A percentile compares a stretch with the other conserved stretches of the same genome.
Evolutionary conservation across 768 basidiomycete genomes (phyloP).

Genomic region (Lentinula sp.): DNA sequence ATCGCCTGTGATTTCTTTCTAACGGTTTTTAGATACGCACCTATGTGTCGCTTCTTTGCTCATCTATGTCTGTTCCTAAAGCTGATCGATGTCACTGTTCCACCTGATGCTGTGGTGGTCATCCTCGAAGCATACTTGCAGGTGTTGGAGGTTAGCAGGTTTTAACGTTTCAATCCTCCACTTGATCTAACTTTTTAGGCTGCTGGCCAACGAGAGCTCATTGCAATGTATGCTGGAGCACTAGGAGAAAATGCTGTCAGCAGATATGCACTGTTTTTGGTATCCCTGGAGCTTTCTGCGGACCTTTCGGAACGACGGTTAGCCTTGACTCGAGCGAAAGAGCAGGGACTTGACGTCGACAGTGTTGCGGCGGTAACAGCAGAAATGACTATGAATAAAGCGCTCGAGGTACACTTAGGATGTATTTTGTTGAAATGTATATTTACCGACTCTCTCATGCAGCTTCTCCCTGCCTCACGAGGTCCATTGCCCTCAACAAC

Average conservation of each 20-base stretch:
- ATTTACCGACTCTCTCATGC: constrained; percentile 4
- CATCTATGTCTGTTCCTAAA: constrained; percentile 88
- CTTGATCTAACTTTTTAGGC: constrained; percentile 28
- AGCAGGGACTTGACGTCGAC: constrained; percentile 80
- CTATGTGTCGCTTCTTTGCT: constrained; percentile 85
- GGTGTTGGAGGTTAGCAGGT: constrained; percentile 65
- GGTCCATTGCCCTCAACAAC: constrained; percentile 61
- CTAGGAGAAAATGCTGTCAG: constrained; percentile 88
- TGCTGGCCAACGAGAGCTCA: constrained; percentile 77
- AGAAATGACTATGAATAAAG: constrained; percentile 66
- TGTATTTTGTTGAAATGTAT: background rate
- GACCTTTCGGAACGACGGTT: constrained; percentile 59
- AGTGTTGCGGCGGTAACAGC: constrained; percentile 79
- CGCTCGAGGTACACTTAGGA: constrained; percentile 46
- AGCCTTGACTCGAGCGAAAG: constrained; percentile 70
- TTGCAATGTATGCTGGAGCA: constrained; percentile 91
- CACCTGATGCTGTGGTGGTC: constrained; percentile 67
- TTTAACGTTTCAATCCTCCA: background rate
- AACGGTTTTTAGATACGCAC: constrained; percentile 44
- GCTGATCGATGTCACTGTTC: constrained; percentile 70
- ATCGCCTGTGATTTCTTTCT: background rate
- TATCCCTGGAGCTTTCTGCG: constrained; percentile 61
- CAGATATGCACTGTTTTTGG: constrained; percentile 87
- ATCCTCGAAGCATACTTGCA: constrained; percentile 87
- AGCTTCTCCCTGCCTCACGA: constrained; percentile 49